Evolutionary conservation across 345 rosid genomes (phyloP).

Genomic region (Rhizophora apiculata): DNA sequence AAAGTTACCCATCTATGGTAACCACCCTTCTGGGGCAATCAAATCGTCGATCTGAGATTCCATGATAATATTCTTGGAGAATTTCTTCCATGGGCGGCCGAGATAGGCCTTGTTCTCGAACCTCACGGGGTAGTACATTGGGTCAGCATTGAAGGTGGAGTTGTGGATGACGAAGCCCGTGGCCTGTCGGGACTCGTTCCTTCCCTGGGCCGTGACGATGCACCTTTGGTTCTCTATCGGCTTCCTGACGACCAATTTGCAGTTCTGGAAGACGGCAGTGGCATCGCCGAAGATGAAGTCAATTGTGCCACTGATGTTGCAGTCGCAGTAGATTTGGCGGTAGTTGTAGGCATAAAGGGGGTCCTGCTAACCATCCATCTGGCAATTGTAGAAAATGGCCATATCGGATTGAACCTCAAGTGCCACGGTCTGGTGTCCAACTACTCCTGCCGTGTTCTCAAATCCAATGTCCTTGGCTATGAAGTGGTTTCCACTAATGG

Average conservation of each 20-base stretch:
- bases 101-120: slow-evolving; percentile 12
- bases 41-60: slow-evolving; percentile 15
- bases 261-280: slow-evolving; percentile 14
- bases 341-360: slow-evolving; percentile 64
- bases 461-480: slow-evolving; percentile 66
- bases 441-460: slow-evolving; percentile 64
- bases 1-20: slow-evolving; percentile 1
- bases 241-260: slow-evolving; percentile 12
- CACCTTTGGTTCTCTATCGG: slow-evolving; percentile 5
- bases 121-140: not conserved
- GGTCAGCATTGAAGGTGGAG: slow-evolving; percentile 9
- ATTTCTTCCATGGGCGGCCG: slow-evolving; percentile 11
- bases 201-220: slow-evolving; percentile 18
- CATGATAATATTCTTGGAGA: slow-evolving; percentile 18
- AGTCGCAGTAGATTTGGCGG: slow-evolving; percentile 71
- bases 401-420: slow-evolving; percentile 50
- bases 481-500: slow-evolving; percentile 43
- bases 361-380: slow-evolving; percentile 61
- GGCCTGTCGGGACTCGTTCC: slow-evolving; percentile 10
- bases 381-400: slow-evolving; percentile 54
- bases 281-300: slow-evolving; percentile 33
- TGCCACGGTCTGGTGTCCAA: slow-evolving; percentile 69
- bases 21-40: slow-evolving; percentile 19
- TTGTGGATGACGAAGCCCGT: slow-evolving; percentile 21
- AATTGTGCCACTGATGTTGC: slow-evolving; percentile 65